These are phyloP conservation scores for Pichia membranifaciens DNA, from an alignment of 805 yeast species.

Conservation along the genomic window DNA sequence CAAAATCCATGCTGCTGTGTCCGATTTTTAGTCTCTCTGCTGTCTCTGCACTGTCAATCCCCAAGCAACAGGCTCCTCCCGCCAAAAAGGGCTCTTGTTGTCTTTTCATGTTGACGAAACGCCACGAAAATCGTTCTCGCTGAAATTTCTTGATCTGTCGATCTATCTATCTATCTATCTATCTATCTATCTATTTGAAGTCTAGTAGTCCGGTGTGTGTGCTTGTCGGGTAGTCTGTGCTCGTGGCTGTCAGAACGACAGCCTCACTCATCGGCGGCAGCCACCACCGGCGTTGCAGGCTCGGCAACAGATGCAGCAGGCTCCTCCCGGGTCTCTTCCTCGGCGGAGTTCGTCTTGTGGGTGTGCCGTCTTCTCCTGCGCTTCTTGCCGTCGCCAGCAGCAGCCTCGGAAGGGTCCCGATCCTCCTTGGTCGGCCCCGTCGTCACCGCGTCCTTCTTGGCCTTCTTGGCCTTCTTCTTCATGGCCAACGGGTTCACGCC, in stretches of 20 bases:
- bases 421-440: constrained; percentile 1
- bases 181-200: no score
- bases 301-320: no score
- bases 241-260: no score
- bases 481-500: constrained; percentile 89
- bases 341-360: background rate
- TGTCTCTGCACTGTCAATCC: background rate
- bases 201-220: no score
- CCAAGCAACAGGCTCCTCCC: background rate
- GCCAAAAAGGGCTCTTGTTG: no score
- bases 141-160: background rate
- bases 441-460: background rate
- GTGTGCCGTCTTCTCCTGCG: constrained; percentile 1
- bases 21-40: background rate
- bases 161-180: no score
- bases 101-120: background rate
- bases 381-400: background rate
- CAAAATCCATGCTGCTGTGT: constrained; percentile 9
- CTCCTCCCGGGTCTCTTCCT: no score
- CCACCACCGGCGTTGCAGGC: no score
- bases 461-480: constrained; percentile 55
- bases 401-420: background rate
- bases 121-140: background rate
- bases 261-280: no score
- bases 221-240: no score